phyloP scores from a whole-genome alignment of 257 asterid genomes.

The Solanum habrochaites region DNA sequence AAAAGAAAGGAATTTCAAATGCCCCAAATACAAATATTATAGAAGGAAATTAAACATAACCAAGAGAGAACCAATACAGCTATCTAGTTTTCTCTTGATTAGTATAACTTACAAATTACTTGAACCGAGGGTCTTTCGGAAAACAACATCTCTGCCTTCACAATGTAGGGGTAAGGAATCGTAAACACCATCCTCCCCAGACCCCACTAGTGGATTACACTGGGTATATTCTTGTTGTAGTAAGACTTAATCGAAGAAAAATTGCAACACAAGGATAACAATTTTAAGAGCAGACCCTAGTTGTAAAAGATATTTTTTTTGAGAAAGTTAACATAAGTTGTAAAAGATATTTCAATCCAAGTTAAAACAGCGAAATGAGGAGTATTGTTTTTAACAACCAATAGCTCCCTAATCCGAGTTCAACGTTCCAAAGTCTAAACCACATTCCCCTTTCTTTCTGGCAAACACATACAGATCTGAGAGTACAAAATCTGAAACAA shows the following conservation, averaged over 20 bases:
- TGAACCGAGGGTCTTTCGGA: background rate
- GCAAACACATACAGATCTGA: background rate
- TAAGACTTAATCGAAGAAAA: background rate
- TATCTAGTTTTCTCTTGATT: background rate
- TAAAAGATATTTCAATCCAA: background rate
- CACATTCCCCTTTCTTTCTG: background rate
- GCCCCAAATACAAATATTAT: background rate
- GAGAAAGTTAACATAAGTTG: too few relatives aligned
- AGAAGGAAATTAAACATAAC: background rate
- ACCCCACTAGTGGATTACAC: background rate
- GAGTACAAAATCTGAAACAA: background rate
- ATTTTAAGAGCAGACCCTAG: background rate
- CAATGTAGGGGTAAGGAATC: background rate
- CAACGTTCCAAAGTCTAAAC: background rate
- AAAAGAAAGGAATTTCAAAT: background rate
- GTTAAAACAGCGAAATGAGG: background rate
- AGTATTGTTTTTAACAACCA: background rate
- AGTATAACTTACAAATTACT: background rate
- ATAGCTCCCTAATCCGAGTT: background rate
- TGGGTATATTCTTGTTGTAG: background rate
- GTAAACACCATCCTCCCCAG: background rate
- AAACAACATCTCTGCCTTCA: background rate
- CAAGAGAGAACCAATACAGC: background rate
- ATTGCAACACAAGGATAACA: background rate
- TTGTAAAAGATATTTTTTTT: background rate